phyloP scores from a whole-genome alignment of 73 alveolate genomes.

The Effrenium voratum region DNA sequence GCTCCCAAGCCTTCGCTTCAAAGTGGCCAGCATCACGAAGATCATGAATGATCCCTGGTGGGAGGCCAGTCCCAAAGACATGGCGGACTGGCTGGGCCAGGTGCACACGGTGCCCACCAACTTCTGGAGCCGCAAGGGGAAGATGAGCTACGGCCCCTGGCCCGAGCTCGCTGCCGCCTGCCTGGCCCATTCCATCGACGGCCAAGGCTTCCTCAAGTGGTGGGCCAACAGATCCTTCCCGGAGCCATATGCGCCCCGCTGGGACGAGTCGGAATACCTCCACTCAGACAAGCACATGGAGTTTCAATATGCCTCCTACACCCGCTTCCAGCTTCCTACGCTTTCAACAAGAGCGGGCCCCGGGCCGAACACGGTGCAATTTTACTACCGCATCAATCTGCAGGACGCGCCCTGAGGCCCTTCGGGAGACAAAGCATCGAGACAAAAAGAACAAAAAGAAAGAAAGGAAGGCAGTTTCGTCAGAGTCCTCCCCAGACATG shows the following conservation, averaged over 20 bases:
- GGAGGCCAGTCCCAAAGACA: background rate
- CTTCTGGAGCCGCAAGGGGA: background rate
- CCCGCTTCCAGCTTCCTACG: background rate
- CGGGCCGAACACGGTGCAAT: background rate
- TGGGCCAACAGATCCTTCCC: background rate
- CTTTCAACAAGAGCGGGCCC: background rate
- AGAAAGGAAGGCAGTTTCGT: too few species aligned
- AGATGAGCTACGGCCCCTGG: background rate
- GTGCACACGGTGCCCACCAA: background rate
- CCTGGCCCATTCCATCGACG: slow-evolving; percentile 1
- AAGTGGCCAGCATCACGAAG: background rate
- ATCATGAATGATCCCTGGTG: background rate
- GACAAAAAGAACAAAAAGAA: too few species aligned
- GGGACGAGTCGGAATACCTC: background rate
- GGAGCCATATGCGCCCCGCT: background rate
- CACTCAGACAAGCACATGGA: background rate
- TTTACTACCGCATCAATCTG: background rate
- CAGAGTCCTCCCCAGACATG: too few species aligned
- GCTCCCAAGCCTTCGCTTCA: background rate
- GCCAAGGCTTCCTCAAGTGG: background rate
- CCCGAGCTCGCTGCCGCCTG: background rate
- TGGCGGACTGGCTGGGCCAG: slow-evolving; percentile 7
- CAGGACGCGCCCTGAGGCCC: background rate
- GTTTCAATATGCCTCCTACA: background rate
- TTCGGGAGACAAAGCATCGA: background rate